Evolutionary conservation across 1,284 basidiomycete genomes (phyloP).

Genomic region (Prillingera fragicola): DNA sequence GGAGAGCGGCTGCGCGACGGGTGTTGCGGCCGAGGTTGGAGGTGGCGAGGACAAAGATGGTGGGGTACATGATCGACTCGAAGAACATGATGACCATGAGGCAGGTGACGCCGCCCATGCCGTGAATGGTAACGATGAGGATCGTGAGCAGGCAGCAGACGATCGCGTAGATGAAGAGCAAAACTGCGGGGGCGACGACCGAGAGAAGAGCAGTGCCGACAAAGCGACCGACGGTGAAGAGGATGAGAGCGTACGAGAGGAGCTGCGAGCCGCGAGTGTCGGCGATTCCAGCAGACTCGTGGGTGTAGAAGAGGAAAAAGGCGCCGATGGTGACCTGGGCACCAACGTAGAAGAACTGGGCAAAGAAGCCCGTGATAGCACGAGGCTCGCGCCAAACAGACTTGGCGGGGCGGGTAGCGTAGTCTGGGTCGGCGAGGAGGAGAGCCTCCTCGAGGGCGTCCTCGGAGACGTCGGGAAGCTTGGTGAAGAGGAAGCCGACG

Average conservation of each 20-base stretch:
- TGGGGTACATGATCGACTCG: slow-evolving; percentile 58
- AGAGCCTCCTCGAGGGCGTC: slow-evolving; percentile 36
- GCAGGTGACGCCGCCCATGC: slow-evolving; percentile 58
- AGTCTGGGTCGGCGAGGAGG: neutral
- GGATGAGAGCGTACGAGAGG: slow-evolving; percentile 67
- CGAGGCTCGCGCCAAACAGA: slow-evolving; percentile 65
- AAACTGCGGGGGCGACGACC: slow-evolving; percentile 58
- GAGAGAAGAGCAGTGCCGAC: slow-evolving; percentile 61
- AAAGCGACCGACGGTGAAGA: slow-evolving; percentile 63
- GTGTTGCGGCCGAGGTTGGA: slow-evolving; percentile 64
- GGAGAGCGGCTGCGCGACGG: slow-evolving; percentile 62
- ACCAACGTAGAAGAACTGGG: slow-evolving; percentile 53
- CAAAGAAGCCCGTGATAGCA: slow-evolving; percentile 65
- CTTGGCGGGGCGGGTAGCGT: slow-evolving; percentile 50
- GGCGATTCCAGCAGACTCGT: slow-evolving; percentile 56
- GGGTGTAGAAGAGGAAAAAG: slow-evolving; percentile 65
- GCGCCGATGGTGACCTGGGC: slow-evolving; percentile 60
- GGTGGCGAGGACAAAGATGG: slow-evolving; percentile 60
- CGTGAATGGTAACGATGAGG: slow-evolving; percentile 54
- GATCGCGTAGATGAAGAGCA: slow-evolving; percentile 57
- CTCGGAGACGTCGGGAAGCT: slow-evolving; percentile 69
- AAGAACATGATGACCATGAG: slow-evolving; percentile 70
- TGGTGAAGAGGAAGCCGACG: slow-evolving; percentile 64
- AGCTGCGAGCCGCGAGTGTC: slow-evolving; percentile 57
- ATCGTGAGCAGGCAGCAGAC: slow-evolving; percentile 56